Percentiles rank a stretch among this genome's conserved stretches.
phyloP scores from a whole-genome alignment of 1,284 basidiomycete genomes.

The Kalmanozyma brasiliensis region DNA sequence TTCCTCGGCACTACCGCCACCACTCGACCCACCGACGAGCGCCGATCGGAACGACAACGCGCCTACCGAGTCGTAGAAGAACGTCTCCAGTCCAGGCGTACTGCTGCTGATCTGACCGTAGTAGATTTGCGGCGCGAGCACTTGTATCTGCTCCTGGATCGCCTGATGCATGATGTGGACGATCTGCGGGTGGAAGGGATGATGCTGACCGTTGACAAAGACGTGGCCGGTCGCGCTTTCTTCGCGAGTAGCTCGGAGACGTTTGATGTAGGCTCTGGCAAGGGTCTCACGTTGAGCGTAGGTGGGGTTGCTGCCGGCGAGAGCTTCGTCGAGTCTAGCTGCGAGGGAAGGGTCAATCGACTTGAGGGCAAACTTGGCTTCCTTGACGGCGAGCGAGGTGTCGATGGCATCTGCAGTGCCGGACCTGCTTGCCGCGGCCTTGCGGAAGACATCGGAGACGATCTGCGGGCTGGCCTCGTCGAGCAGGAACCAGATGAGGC shows the following conservation, averaged over 20 bases:
- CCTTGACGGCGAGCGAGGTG: slow-evolving; percentile 28
- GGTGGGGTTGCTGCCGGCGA: slow-evolving; percentile 10
- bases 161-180: slow-evolving; percentile 42
- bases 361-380: slow-evolving; percentile 38
- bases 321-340: slow-evolving; percentile 9
- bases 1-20: slow-evolving; percentile 69
- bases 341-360: slow-evolving; percentile 17
- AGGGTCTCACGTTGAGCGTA: slow-evolving; percentile 20
- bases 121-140: slow-evolving; percentile 73
- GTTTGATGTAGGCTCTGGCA: slow-evolving; percentile 36
- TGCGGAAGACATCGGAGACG: slow-evolving; percentile 40
- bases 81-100: slow-evolving; percentile 73
- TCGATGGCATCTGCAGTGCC: slow-evolving; percentile 23
- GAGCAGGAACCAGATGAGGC: slow-evolving; percentile 54
- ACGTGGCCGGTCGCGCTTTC: slow-evolving; percentile 67
- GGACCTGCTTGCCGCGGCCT: slow-evolving; percentile 16
- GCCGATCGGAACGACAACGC: slow-evolving; percentile 78
- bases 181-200: slow-evolving; percentile 76
- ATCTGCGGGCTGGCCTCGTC: slow-evolving; percentile 32
- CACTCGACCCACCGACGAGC: slow-evolving; percentile 71
- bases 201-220: slow-evolving; percentile 89
- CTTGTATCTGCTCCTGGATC: slow-evolving; percentile 47
- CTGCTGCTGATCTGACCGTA: slow-evolving; percentile 74
- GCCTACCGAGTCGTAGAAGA: slow-evolving; percentile 88
- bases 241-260: slow-evolving; percentile 32